A percentile compares a stretch with the other conserved stretches of the same genome.
Conservation (phyloP, 176 grass and related monocot species). For the Paspalum vaginatum region DNA sequence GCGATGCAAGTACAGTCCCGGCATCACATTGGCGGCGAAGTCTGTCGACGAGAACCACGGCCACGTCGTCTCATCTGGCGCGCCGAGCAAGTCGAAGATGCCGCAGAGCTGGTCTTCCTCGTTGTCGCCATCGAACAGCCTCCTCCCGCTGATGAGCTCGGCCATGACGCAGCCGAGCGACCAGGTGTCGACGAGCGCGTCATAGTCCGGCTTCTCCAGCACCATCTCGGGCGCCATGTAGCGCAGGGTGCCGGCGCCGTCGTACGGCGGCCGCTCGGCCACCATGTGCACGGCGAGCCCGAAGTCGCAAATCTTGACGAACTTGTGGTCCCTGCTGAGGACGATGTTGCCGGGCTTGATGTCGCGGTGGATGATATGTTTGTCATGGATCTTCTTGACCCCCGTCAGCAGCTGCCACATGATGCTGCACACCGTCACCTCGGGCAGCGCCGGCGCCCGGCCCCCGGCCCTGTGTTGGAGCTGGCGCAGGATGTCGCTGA, state of each 20-base stretch:
- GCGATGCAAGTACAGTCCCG: not conserved
- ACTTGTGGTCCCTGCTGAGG: not conserved
- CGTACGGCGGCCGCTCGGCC: not conserved
- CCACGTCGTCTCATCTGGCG: not conserved
- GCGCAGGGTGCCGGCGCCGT: conserved; percentile 21
- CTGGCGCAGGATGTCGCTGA: not conserved
- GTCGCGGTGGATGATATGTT: not conserved
- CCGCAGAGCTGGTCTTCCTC: not conserved
- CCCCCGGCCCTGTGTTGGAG: not conserved
- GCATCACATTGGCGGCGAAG: not conserved
- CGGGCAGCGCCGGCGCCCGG: not conserved
- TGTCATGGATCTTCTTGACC: conserved; percentile 5
- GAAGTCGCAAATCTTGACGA: conserved; percentile 46
- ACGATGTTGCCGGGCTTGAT: conserved; percentile 24
- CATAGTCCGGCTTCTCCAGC: conserved; percentile 12
- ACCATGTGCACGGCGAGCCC: not conserved
- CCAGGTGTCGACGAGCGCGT: conserved; percentile 39
- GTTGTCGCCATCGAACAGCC: conserved; percentile 22
- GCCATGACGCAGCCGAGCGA: conserved; percentile 54
- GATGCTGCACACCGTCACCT: not conserved
- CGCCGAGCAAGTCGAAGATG: conserved; percentile 21
- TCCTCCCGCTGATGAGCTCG: conserved; percentile 31
- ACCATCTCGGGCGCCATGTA: conserved; percentile 39
- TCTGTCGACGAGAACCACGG: not conserved
- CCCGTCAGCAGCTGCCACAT: conserved; percentile 41